Evolutionary conservation across 306 rosid genomes (phyloP).

Genomic region (Canavalia gladiata): DNA sequence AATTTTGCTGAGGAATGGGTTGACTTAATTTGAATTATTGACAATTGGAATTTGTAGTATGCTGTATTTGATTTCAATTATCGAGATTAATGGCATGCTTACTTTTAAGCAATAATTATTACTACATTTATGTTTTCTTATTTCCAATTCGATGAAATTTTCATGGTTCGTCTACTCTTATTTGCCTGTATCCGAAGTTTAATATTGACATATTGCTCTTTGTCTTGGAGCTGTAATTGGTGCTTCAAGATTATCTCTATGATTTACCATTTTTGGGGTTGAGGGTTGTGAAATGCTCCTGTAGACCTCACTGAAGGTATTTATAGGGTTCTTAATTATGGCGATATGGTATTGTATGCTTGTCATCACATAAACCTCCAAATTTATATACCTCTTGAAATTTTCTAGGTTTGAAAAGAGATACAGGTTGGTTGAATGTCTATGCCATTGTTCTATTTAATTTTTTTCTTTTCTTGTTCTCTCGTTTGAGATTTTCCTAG

Average conservation of each 20-base stretch:
- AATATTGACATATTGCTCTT: not conserved
- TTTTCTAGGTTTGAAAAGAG: not conserved
- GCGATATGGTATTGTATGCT: not conserved
- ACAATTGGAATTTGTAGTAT: not conserved
- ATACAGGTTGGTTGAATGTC: not conserved
- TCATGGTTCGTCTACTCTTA: not conserved
- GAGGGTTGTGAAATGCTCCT: constrained; percentile 13
- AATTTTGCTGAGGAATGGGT: constrained; percentile 9
- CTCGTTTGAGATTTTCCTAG: constrained; percentile 32
- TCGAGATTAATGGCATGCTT: not conserved
- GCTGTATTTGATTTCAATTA: not conserved
- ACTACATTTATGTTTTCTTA: not conserved
- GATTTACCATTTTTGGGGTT: not conserved
- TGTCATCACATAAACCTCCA: constrained; percentile 2
- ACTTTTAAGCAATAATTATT: not conserved
- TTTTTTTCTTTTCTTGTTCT: not conserved
- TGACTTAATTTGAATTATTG: constrained; percentile 30
- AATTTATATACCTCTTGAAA: not conserved
- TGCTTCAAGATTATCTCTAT: not conserved
- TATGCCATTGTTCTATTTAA: not conserved
- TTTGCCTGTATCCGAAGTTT: constrained; percentile 1
- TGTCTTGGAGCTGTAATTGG: not conserved
- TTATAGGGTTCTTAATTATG: not conserved
- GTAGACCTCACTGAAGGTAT: not conserved
- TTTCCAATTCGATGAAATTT: not conserved